Percentiles rank a stretch among this genome's conserved stretches.
Conservation (phyloP, 2,329 filamentous ascomycete genomes). For the Metarhizium guizhouense region DNA sequence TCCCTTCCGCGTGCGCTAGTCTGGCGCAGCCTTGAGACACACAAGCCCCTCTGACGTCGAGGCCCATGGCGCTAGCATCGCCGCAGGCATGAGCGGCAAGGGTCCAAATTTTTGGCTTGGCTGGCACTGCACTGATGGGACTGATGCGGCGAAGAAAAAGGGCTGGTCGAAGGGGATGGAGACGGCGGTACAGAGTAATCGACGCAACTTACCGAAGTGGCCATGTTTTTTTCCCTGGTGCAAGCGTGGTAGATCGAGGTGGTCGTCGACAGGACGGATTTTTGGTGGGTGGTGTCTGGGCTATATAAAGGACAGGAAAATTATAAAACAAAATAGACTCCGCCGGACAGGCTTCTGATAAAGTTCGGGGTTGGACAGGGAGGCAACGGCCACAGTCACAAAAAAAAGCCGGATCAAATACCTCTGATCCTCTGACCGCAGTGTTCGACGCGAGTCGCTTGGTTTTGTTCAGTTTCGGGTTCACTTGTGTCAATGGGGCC, state of each 20-base stretch:
- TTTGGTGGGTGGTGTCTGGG: neutral
- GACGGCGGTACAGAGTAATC: neutral
- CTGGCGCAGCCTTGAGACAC: constrained; percentile 28
- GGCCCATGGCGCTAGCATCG: constrained; percentile 10
- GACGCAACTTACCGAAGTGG: constrained; percentile 26
- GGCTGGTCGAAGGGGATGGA: neutral
- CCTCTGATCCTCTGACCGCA: neutral
- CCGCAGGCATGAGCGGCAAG: neutral
- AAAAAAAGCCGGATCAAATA: neutral
- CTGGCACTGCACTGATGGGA: neutral
- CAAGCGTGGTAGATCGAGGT: neutral
- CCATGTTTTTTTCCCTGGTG: constrained; percentile 17
- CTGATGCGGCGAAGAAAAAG: neutral
- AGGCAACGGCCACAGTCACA: no score
- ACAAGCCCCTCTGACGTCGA: constrained; percentile 27
- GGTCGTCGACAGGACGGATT: neutral
- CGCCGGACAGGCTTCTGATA: neutral
- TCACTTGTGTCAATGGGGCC: neutral
- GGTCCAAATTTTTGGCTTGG: neutral
- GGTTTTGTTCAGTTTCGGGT: neutral
- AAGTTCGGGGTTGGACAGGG: no score
- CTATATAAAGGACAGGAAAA: neutral
- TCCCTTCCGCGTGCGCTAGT: constrained; percentile 18
- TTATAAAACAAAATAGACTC: neutral
- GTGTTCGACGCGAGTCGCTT: neutral